Base-by-base conservation (phyloP, 345 rosid genomes). In the Camelina sativa region DNA sequence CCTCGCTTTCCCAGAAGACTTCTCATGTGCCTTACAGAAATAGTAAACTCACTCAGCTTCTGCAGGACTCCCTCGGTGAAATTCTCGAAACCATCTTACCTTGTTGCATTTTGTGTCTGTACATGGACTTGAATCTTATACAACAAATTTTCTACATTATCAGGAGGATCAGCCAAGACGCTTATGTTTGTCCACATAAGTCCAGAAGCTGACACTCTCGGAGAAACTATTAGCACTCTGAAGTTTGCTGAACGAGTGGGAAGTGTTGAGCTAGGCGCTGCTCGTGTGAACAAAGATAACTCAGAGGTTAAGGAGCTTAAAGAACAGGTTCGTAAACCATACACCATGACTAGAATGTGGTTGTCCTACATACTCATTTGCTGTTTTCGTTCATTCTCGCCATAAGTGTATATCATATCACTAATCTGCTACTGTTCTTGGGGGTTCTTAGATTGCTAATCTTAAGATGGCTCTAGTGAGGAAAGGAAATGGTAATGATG, bases 91-190 rank as follows among this genome's bases (percentile, higher is more conserved):
- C 17, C 68, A 65, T 34, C 67, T 34, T 62, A 73, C 22, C 54
- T 8, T 17, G 11, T 40, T 54, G 58, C 30, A 37, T 44, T 44
- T 55, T 51, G 0, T 43, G 15, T 68, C 40, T 32, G 11, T 6
- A 50, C 48, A 12, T 4, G 12, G 17, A 43, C 43, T 1, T 64
- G 3, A 54, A 52, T 76, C 46, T 62, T 41, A 69, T 17, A 63
- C 16, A 43, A 51, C 28, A 60, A 16, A n/a, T 53, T 22, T 13
- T 40, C 4, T 62, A 32, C 57, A 69, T 51, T 80, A 62, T 64
- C 82, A 95, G 97, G 99, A 67, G 97, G 97, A 62, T 93, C 91
- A 76, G 99, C 99, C 78, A 95, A 95, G 83, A 92, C 99, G 30
- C 86, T 92, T 65, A 95, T 95, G 99, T 95, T 95, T 80, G 87